Percentiles rank a stretch among this genome's conserved stretches.
phyloP scores from a whole-genome alignment of 768 basidiomycete species.

The Lentinula raphanica region DNA sequence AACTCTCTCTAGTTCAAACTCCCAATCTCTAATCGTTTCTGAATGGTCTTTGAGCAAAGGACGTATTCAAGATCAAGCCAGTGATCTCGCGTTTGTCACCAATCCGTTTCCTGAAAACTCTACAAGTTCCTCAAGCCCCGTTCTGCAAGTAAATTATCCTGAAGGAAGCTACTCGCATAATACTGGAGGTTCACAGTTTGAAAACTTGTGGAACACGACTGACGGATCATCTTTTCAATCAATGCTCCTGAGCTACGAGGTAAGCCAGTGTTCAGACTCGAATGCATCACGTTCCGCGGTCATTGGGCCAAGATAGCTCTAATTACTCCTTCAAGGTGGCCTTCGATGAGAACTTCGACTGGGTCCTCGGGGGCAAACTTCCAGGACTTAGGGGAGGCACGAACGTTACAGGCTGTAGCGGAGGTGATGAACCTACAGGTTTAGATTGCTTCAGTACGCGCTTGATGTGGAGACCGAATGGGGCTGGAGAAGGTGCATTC shows the following conservation, averaged over 20 bases:
- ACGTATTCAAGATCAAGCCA: slow-evolving; percentile 51
- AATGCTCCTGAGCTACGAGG: slow-evolving; percentile 44
- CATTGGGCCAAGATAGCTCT: too few species aligned
- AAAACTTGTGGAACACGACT: slow-evolving; percentile 60
- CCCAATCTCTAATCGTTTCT: slow-evolving; percentile 46
- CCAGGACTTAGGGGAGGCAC: slow-evolving; percentile 72
- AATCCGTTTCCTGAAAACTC: slow-evolving; percentile 59
- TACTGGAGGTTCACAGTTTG: slow-evolving; percentile 64
- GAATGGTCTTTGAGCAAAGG: slow-evolving; percentile 61
- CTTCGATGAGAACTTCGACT: slow-evolving; percentile 60
- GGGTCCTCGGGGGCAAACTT: slow-evolving; percentile 72
- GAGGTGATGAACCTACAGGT: slow-evolving; percentile 60
- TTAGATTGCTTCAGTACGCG: slow-evolving; percentile 67
- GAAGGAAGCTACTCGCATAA: slow-evolving; percentile 53
- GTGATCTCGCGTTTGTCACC: slow-evolving; percentile 54
- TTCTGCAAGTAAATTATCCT: slow-evolving; percentile 61
- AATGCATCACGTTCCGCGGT: background rate
- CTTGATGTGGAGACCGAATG: slow-evolving; percentile 70
- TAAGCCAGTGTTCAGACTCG: too few species aligned
- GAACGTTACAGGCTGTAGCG: slow-evolving; percentile 59
- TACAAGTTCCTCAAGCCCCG: slow-evolving; percentile 23
- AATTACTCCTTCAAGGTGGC: too few species aligned
- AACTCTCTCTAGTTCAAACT: slow-evolving; percentile 44
- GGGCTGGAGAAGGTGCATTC: slow-evolving; percentile 61
- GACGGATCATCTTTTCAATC: slow-evolving; percentile 53